Evolutionary conservation across 2,329 filamentous ascomycete species (phyloP), one percentile per base, ranked within the genome.

Genomic region (Fusarium longipes): DNA sequence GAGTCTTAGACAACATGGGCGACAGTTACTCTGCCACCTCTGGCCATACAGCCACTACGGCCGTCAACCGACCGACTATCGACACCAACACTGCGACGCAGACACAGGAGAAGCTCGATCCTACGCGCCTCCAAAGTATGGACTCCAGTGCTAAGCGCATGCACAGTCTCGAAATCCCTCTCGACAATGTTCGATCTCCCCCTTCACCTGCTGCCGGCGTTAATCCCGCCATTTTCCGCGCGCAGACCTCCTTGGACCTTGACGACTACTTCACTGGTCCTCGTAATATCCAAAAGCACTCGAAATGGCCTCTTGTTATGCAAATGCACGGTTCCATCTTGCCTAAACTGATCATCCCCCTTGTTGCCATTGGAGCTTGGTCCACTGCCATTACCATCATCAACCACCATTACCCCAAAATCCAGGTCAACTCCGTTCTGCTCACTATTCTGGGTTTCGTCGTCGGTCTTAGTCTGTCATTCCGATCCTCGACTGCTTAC

Each of bases 391-490:
- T 93, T 63, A 91, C 89, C 14, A 77, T 79, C 53, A 81, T 92
- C 70, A 82, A 80, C 14, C 70, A 81, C 56, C 79, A 79, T 15
- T 47, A 42, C 20, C 30, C 47, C 78, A 84, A 14, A 76, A 83
- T 50, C 17, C 1, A 49, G 79, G 76, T 81, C 42, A 66, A 79
- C 61, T 78, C 78, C 0, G 77, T 80, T 30, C 82, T 93, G 20
- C 83, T 94, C 52, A 93, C 91, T 2, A 88, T 94, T 51, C 86
- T 91, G 42, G 91, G 91, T 89, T 93, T 94, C 80, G 89, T 94
- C 61, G 91, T 94, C 76, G 89, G 89, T 86, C 80, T 94, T 60
- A 86, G 89, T n/a, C 83, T 94, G 32, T 93, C 90, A 2, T 93
- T 94, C 80, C 88, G 91, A 59, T 91, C 86, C 65, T 89, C 90